Conservation (phyloP, 1,139 yeast genomes). For the Sugiyamaella sp. region DNA sequence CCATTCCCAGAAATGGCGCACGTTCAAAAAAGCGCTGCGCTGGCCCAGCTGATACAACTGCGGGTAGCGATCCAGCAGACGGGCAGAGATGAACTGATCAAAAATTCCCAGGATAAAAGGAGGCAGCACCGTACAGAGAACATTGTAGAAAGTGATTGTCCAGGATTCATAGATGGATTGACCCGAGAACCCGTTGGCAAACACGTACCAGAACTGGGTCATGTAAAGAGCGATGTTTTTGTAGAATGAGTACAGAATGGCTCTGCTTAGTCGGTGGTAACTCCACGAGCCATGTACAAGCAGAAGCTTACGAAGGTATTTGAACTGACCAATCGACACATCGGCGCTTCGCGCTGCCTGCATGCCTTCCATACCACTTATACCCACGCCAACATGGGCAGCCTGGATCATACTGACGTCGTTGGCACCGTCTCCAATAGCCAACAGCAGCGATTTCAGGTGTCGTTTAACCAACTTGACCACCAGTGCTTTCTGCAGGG, state of each 20-base stretch:
- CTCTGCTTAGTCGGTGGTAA: slow-evolving; percentile 89
- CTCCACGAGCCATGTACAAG: slow-evolving; percentile 98
- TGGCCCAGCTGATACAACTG: slow-evolving; percentile 92
- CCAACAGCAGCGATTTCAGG: slow-evolving; percentile 75
- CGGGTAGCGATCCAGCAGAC: slow-evolving; percentile 88
- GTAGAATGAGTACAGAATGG: slow-evolving; percentile 92
- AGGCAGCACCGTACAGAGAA: slow-evolving; percentile 92
- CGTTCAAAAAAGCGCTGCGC: slow-evolving; percentile 83
- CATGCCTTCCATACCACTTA: slow-evolving; percentile 99
- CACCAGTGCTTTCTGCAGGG: slow-evolving; percentile 94
- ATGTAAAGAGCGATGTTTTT: slow-evolving; percentile 92
- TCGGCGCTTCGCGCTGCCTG: slow-evolving; percentile 99
- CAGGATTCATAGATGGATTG: slow-evolving; percentile 96
- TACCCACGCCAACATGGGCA: slow-evolving; percentile 98
- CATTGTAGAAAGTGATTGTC: slow-evolving; percentile 96
- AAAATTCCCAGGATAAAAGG: slow-evolving; percentile 96
- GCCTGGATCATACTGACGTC: slow-evolving; percentile 99
- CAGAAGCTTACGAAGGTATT: slow-evolving; percentile 75
- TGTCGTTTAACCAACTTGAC: slow-evolving; percentile 84
- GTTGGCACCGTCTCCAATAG: slow-evolving; percentile 98
- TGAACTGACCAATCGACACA: slow-evolving; percentile 94
- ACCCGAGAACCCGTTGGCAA: slow-evolving; percentile 89
- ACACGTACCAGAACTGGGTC: slow-evolving; percentile 99
- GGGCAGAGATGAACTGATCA: slow-evolving; percentile 93
- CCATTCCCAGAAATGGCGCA: slow-evolving; percentile 97